Evolutionary conservation across 2,329 filamentous ascomycete genomes (phyloP).

Genomic region (Hirsutella rhossiliensis): DNA sequence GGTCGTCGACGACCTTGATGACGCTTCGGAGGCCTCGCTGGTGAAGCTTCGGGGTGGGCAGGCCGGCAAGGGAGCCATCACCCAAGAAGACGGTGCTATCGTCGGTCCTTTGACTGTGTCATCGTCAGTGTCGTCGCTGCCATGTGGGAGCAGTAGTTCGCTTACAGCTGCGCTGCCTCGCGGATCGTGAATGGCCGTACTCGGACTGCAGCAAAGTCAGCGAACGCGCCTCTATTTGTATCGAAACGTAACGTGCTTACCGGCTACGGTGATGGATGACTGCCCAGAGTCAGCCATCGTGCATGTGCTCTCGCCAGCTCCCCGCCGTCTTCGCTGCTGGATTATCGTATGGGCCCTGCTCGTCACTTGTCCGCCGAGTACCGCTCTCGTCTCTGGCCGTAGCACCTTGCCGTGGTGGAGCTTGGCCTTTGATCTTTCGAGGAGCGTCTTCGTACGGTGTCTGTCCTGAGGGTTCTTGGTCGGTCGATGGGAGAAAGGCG

Average conservation of each 20-base stretch:
- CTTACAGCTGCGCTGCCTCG: constrained; percentile 83
- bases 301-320: not conserved
- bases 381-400: too few relatives aligned
- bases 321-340: not conserved
- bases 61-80: constrained; percentile 85
- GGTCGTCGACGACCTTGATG: constrained; percentile 92
- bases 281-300: constrained; percentile 17
- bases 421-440: too few relatives aligned
- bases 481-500: too few relatives aligned
- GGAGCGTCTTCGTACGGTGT: too few relatives aligned
- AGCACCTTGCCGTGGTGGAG: too few relatives aligned
- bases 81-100: constrained; percentile 89
- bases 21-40: constrained; percentile 82
- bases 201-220: constrained; percentile 39
- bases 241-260: constrained; percentile 19
- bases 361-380: too few relatives aligned
- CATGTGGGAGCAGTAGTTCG: not conserved
- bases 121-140: constrained; percentile 3
- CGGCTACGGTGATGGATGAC: constrained; percentile 48
- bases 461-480: too few relatives aligned
- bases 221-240: not conserved
- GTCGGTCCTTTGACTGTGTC: constrained; percentile 50
- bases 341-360: not conserved
- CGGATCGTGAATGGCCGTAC: constrained; percentile 69
- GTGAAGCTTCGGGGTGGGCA: constrained; percentile 71